Conservation (phyloP, 2,329 filamentous ascomycete species). For the Penicillium sp. region DNA sequence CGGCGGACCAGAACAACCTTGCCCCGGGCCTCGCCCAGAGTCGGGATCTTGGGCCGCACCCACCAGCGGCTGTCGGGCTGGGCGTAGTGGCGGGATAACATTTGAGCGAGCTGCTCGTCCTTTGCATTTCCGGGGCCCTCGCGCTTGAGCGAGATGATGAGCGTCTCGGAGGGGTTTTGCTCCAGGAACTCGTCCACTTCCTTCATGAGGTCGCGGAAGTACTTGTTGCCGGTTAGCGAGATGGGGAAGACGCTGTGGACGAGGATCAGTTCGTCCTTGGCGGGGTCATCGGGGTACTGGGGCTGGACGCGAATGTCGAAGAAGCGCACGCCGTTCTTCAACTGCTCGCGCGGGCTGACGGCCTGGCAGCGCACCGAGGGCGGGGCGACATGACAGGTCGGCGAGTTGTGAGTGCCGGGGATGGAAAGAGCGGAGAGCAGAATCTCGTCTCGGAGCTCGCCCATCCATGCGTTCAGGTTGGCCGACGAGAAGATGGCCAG, state of each 20-base stretch:
- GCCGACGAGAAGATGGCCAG: constrained; percentile 70
- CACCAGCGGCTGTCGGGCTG: constrained; percentile 67
- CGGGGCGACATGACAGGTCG: constrained; percentile 79
- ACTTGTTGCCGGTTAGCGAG: constrained; percentile 77
- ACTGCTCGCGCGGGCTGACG: constrained; percentile 73
- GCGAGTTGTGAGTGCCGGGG: constrained; percentile 93
- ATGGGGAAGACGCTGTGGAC: constrained; percentile 92
- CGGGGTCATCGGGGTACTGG: constrained; percentile 56
- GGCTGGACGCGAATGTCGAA: constrained; percentile 85
- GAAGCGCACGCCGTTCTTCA: constrained; percentile 89
- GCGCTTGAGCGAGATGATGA: constrained; percentile 86
- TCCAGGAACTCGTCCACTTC: constrained; percentile 75
- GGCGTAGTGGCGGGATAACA: constrained; percentile 74
- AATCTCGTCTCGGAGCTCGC: constrained; percentile 67
- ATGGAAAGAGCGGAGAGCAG: constrained; percentile 82
- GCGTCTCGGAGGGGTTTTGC: constrained; percentile 74
- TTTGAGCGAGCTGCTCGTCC: constrained; percentile 74
- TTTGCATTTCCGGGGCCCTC: constrained; percentile 81
- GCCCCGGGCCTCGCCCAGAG: constrained; percentile 75
- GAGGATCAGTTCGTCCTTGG: constrained; percentile 70
- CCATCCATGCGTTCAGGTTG: constrained; percentile 78
- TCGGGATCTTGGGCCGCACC: constrained; percentile 74
- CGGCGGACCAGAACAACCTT: constrained; percentile 83
- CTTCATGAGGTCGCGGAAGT: constrained; percentile 72
- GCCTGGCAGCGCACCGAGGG: constrained; percentile 94